Evolutionary conservation across 495 filamentous ascomycete genomes (phyloP).

Genomic region (Astrothelium subdiscretum): DNA sequence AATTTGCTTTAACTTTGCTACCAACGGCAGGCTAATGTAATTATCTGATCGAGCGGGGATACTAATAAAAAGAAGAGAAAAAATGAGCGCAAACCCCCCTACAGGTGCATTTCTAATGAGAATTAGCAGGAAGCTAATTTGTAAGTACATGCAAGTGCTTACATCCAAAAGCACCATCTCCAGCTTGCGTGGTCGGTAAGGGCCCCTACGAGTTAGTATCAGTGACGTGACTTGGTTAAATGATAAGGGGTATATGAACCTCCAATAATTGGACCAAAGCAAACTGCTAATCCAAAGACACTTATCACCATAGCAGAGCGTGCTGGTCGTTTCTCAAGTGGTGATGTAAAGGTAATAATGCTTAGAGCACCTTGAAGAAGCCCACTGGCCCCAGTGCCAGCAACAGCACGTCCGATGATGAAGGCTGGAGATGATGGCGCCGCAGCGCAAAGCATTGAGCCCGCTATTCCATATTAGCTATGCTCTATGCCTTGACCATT

Average conservation of each 20-base stretch:
- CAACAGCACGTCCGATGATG: conserved; percentile 24
- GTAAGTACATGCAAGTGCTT: not conserved
- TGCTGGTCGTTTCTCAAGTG: conserved; percentile 15
- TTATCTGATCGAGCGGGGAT: not conserved
- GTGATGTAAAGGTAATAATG: conserved; percentile 22
- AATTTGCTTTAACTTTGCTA: not conserved
- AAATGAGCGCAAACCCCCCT: not conserved
- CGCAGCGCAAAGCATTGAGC: conserved; percentile 52
- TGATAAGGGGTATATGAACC: not conserved
- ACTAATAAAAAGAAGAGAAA: not conserved
- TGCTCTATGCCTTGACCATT: not conserved
- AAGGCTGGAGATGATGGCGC: conserved; percentile 19
- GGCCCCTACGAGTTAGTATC: not conserved
- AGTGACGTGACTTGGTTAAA: not conserved
- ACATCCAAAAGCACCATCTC: not conserved
- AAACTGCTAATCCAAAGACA: conserved; percentile 22
- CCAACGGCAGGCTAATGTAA: not conserved
- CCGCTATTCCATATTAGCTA: conserved; percentile 4
- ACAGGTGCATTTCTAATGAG: not conserved
- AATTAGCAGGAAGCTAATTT: not conserved
- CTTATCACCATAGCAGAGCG: conserved; percentile 22
- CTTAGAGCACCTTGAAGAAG: conserved; percentile 23
- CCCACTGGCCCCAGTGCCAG: conserved; percentile 25
- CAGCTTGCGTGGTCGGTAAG: not conserved
- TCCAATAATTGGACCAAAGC: conserved; percentile 13